Evolutionary conservation across 1,139 yeast species (phyloP), one percentile per base, ranked within the genome.

Genomic region (Lodderomyces margitis): DNA sequence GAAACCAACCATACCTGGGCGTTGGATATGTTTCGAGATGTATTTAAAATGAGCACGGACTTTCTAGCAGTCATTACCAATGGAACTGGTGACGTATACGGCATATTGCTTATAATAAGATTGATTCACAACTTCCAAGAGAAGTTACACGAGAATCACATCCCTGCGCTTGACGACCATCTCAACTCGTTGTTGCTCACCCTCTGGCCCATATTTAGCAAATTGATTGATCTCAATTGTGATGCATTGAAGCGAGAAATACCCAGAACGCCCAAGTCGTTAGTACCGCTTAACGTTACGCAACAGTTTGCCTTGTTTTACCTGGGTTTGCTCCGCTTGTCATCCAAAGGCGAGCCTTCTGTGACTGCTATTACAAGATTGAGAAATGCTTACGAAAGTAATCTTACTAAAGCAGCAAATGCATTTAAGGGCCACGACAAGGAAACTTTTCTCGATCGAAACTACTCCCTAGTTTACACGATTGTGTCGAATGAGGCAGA

Each of bases 121-220:
- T 62, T 87, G 30, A 71, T 82, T 2, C 94, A 87, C 49, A 69
- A 74, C 3, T 63, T 84, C 36, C 87, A 80, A 51, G 71, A 75
- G 36, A 81, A 78, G 51, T 65, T 86, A 37, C 89, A 81, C 52
- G 75, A 65, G 67, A 75, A 59, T 62, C 95, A 56, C 62, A 77
- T 87, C 3, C 95, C 96, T 0, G 80, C 83, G 2, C 67, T 87
- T 54, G 91, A 85, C 50, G 86, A 80, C 46, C 87, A 86, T 57
- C 68, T 87, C 47, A 83, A 86, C 55, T 71, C 81, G 10, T 79
- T 86, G 47, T 62, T 84, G 45, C 74, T 87, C 37, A 58, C 74
- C 0, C 65, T 91, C 33, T 91, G 97, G 97, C 96, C 97, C 1
- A 81, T 78, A 45, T 86, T 89, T 55, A 95, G 92, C 53, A 74